phyloP scores from a whole-genome alignment of 495 filamentous ascomycete genomes.

The Penicillium arizonense region DNA sequence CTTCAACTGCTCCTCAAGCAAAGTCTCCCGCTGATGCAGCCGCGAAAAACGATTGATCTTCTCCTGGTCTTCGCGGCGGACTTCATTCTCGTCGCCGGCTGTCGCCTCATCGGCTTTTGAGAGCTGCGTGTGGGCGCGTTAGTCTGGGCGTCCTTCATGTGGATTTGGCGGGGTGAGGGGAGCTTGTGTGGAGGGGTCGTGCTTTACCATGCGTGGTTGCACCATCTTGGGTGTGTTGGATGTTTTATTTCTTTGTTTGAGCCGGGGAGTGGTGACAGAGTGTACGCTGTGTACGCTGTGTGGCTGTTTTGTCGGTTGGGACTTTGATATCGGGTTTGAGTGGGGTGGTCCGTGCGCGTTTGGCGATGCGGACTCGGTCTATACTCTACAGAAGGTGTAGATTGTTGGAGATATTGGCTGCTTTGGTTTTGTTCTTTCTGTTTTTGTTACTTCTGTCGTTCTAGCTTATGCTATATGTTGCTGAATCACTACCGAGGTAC shows the following conservation, averaged over 20 bases:
- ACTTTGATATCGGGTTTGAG: conserved; percentile 11
- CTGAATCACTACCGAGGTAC: too few species aligned
- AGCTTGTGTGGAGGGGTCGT: neutral
- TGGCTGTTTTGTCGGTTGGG: conserved; percentile 7
- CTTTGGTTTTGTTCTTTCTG: too few species aligned
- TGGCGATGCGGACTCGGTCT: conserved; percentile 1
- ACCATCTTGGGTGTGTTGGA: conserved; percentile 35
- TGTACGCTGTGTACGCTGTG: neutral
- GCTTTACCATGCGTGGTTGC: conserved; percentile 42
- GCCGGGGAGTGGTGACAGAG: neutral
- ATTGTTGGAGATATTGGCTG: too few species aligned
- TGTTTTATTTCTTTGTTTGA: neutral
- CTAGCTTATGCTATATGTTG: too few species aligned
- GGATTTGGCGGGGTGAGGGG: conserved; percentile 6
- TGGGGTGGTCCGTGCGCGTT: conserved; percentile 23
- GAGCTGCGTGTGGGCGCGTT: conserved; percentile 54
- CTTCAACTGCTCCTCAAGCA: conserved; percentile 78
- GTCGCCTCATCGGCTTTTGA: conserved; percentile 82
- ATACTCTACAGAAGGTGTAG: too few species aligned
- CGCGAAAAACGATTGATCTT: conserved; percentile 98
- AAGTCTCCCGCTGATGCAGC: conserved; percentile 79
- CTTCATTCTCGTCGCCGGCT: conserved; percentile 77
- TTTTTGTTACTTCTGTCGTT: too few species aligned
- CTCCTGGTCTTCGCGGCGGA: conserved; percentile 94
- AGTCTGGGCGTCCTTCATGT: conserved; percentile 2